phyloP scores from a whole-genome alignment of 78 protist species.

The Salpingoeca rosetta region DNA sequence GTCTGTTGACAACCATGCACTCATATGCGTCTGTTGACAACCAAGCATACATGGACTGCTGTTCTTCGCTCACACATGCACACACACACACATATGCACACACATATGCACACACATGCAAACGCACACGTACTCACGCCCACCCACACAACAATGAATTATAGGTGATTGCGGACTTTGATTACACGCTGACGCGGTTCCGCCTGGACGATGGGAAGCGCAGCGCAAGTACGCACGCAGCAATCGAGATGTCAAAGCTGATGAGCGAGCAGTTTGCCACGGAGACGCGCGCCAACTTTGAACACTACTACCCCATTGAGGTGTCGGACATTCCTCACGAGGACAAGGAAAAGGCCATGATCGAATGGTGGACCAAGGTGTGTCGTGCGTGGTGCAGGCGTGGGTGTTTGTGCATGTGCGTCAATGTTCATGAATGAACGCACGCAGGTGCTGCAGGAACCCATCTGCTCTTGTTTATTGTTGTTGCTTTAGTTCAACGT shows the following conservation, averaged over 20 bases:
- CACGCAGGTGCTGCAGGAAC: no score
- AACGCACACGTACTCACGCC: no score
- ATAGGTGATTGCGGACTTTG: constrained; percentile 6
- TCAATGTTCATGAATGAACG: no score
- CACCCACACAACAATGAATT: no score
- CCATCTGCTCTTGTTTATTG: neutral
- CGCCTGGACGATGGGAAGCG: neutral
- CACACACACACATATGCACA: no score
- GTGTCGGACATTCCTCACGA: neutral
- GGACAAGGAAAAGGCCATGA: neutral
- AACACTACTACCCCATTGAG: neutral
- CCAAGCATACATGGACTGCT: no score
- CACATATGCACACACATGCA: no score
- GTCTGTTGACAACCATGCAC: no score
- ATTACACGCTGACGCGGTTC: constrained; percentile 1
- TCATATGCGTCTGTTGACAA: no score
- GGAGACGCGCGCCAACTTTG: neutral
- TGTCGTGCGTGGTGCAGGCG: neutral
- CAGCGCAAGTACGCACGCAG: neutral
- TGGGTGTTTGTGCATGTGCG: neutral
- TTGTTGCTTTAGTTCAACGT: no score
- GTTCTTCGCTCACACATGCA: no score
- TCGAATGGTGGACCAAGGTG: neutral
- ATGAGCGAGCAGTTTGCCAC: neutral
- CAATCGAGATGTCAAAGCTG: neutral